Evolutionary conservation across 768 basidiomycete species (phyloP).

Genomic region (Clathrus columnatus): DNA sequence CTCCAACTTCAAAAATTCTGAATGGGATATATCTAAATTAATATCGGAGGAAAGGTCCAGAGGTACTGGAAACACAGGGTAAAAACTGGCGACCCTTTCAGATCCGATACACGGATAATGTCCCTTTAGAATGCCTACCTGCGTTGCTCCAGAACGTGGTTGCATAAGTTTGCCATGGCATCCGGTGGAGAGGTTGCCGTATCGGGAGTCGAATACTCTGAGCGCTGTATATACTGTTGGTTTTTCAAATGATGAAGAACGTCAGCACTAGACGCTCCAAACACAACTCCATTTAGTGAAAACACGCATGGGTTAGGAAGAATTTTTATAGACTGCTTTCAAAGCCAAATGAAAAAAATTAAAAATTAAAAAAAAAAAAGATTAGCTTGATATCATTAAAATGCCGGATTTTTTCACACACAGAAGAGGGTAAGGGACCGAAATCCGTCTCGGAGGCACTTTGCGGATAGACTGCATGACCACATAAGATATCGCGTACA

Average conservation of each 20-base stretch:
- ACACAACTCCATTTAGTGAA: conserved; percentile 72
- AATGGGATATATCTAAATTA: conserved; percentile 85
- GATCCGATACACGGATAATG: neutral
- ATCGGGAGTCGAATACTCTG: conserved; percentile 42
- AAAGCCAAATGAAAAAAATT: neutral
- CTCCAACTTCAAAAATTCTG: conserved; percentile 34
- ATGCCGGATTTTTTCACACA: conserved; percentile 24
- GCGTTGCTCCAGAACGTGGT: conserved; percentile 79
- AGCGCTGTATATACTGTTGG: conserved; percentile 68
- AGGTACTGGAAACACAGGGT: conserved; percentile 88
- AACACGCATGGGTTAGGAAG: conserved; percentile 86
- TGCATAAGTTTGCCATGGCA: conserved; percentile 66
- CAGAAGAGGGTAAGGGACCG: conserved; percentile 38
- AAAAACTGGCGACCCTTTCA: conserved; percentile 53
- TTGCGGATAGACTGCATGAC: conserved; percentile 84
- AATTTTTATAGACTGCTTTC: conserved; percentile 56
- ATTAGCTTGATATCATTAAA: neutral
- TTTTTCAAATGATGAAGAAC: conserved; percentile 81
- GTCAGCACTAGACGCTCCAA: conserved; percentile 80
- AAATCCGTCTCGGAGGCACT: conserved; percentile 41
- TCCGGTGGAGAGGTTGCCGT: conserved; percentile 37
- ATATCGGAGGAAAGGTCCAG: conserved; percentile 65
- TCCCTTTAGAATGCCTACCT: conserved; percentile 39
- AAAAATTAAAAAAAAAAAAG: neutral
- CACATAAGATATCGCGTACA: conserved; percentile 68